Evolutionary conservation across 495 filamentous ascomycete species (phyloP), one percentile per base, ranked within the genome.

Genomic region (Talaromyces thailandensis): DNA sequence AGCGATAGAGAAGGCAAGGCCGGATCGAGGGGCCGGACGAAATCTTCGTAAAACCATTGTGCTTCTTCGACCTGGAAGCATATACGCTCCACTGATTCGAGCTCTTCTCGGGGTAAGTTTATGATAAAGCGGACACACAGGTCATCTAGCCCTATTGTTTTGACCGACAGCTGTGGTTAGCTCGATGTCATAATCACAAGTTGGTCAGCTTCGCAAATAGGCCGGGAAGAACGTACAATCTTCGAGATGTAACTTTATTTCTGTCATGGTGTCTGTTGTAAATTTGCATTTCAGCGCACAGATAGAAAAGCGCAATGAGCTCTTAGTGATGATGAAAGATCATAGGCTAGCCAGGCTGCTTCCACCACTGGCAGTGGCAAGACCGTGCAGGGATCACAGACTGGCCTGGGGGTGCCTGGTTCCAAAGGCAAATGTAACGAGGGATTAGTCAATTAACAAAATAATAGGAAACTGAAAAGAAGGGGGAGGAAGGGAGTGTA

Each of bases 1-100:
- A 98, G 82, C 37, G 86, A 86, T 73, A 98, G 85, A 2, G 88
- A 91, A 6, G 95, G 95, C 3, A 98, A 77, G 32, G 81, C 80
- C 8, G 92, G 91, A 69, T 96, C 91, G 60, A 93, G 78, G 31
- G 92, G 92, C 37, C 95, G 89, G 73, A 98, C 90, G 70, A 98
- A 98, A 75, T 98, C 94, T 75, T 98, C 95, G 85, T 97, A 98
- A 74, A 92, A 98, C 94, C 94, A 98, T 88, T 98, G 94, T 69
- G 94, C 94, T 70, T 97, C 95, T 75, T 98, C 94, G 61, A 98
- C 88, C 77, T 97, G 93, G 73, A 98, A 98, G 74, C 92, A 96
- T 70, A 98, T 92, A 65, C 94, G 90, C 69, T 93, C 91, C 23
- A 96, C 89, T 0, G 88, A 91, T 63, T 87, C 84, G 29, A 97